These are phyloP conservation scores for Yarrowia sp. DNA, from an alignment of 805 yeast species.

Conservation along the genomic window DNA sequence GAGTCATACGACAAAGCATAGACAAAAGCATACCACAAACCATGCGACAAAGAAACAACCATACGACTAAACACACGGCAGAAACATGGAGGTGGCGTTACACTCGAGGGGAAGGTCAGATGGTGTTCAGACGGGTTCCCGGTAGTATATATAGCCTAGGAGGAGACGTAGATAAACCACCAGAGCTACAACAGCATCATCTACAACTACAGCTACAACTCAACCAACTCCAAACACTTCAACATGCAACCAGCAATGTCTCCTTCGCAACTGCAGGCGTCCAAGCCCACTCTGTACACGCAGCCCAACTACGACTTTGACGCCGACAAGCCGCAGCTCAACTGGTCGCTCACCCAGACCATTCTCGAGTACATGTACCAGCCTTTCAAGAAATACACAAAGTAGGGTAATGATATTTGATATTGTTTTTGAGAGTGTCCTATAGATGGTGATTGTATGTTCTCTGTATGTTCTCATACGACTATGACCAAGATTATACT, in stretches of 20 bases:
- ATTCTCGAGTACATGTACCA: constrained; percentile 16
- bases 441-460: too few species aligned
- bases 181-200: too few species aligned
- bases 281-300: constrained; percentile 21
- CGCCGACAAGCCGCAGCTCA: constrained; percentile 14
- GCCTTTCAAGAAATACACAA: not conserved
- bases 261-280: not conserved
- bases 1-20: constrained; percentile 22
- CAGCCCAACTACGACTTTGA: constrained; percentile 29
- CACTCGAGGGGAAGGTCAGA: constrained; percentile 5
- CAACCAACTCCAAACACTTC: not conserved
- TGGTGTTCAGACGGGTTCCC: not conserved
- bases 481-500: too few species aligned
- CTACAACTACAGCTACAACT: not conserved
- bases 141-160: too few species aligned
- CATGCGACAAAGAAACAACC: not conserved
- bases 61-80: not conserved
- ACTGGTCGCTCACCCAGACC: constrained; percentile 24
- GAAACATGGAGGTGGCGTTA: constrained; percentile 11
- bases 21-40: not conserved
- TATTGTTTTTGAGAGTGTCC: too few species aligned
- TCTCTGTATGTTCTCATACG: too few species aligned
- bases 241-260: constrained; percentile 2
- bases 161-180: too few species aligned
- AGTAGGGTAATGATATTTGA: too few species aligned